These are phyloP conservation scores for Achaetomiella virescens DNA, from an alignment of 495 filamentous ascomycete species.

Conservation along the genomic window DNA sequence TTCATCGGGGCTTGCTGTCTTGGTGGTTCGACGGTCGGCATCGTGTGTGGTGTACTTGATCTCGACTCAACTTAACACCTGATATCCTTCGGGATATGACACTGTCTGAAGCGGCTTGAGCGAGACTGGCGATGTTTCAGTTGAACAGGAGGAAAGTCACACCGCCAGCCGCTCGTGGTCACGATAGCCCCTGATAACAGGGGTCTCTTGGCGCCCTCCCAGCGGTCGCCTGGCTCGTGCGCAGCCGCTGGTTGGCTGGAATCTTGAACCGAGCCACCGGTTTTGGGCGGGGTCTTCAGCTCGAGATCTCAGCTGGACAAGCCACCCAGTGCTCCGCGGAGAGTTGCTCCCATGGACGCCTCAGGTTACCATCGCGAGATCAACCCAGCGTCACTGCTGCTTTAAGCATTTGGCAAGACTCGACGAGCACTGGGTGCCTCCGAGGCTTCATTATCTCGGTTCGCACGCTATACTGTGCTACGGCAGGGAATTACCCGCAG, in stretches of 20 bases:
- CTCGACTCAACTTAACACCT: not conserved
- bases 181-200: not conserved
- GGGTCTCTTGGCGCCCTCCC: not conserved
- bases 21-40: constrained; percentile 20
- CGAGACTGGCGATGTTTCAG: not conserved
- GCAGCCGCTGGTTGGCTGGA: not conserved
- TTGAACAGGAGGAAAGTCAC: not conserved
- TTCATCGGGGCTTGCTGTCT: constrained; percentile 25
- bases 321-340: too few relatives aligned
- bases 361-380: constrained; percentile 9
- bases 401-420: too few relatives aligned
- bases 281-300: not conserved
- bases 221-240: not conserved
- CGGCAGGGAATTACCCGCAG: too few relatives aligned
- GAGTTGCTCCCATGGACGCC: too few relatives aligned
- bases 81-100: too few relatives aligned
- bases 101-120: too few relatives aligned
- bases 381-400: constrained; percentile 29
- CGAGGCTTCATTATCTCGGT: too few relatives aligned
- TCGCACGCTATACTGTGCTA: too few relatives aligned
- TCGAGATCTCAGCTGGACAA: not conserved
- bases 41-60: constrained; percentile 4
- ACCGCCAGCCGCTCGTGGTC: not conserved
- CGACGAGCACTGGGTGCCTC: too few relatives aligned
- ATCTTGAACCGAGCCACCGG: not conserved